phyloP scores from a whole-genome alignment of 2,329 filamentous ascomycete species.

The Leptographium radiaticola region DNA sequence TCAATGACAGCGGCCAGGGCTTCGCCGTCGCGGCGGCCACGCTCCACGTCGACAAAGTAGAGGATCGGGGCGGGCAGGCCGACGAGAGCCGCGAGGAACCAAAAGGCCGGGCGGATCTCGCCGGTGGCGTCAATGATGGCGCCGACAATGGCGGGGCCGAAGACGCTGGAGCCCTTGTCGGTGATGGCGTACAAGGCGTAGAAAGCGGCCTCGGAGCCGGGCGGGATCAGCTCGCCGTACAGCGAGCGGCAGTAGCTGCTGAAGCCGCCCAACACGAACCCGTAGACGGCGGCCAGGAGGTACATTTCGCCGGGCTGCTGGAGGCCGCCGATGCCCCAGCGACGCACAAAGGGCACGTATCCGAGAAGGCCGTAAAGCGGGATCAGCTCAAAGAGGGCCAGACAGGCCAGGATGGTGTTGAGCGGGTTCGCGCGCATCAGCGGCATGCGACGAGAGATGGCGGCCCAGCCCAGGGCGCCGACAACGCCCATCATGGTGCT shows the following conservation, averaged over 20 bases:
- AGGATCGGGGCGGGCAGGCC: constrained; percentile 75
- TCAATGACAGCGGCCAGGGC: constrained; percentile 49
- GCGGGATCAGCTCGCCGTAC: constrained; percentile 86
- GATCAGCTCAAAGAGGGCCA: constrained; percentile 80
- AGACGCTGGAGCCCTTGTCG: constrained; percentile 88
- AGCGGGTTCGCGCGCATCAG: constrained; percentile 48
- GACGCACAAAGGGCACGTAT: constrained; percentile 67
- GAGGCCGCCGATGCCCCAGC: constrained; percentile 67
- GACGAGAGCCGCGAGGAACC: constrained; percentile 79
- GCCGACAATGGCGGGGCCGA: constrained; percentile 88
- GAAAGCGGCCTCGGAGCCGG: constrained; percentile 88
- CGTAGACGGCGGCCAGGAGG: constrained; percentile 78
- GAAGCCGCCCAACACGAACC: constrained; percentile 84
- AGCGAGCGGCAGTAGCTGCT: constrained; percentile 85
- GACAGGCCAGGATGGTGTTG: constrained; percentile 86
- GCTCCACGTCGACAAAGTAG: constrained; percentile 71
- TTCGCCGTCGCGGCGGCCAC: constrained; percentile 57
- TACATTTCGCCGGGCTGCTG: constrained; percentile 97
- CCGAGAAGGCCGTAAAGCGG: constrained; percentile 83
- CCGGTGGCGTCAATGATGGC: constrained; percentile 77
- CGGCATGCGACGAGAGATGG: constrained; percentile 54
- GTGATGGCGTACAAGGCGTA: constrained; percentile 96
- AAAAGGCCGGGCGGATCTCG: constrained; percentile 76
- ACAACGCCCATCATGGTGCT: constrained; percentile 72
- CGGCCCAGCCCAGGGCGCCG: constrained; percentile 84